These are phyloP conservation scores for Saccharomycopsis sp. DNA, from an alignment of 805 yeast species.

Conservation along the genomic window DNA sequence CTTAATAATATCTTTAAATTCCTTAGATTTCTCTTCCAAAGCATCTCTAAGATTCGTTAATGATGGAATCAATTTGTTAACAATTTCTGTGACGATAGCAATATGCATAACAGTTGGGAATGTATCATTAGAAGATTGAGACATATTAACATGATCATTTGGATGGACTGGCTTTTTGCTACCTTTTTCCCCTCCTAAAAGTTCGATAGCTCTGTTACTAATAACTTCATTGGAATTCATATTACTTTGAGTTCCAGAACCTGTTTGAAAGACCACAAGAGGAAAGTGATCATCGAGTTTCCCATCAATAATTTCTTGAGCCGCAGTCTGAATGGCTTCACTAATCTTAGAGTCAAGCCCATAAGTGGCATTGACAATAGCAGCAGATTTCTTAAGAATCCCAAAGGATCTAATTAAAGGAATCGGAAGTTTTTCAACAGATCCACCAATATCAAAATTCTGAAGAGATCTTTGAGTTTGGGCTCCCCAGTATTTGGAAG, in stretches of 20 bases:
- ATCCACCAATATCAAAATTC: constrained; percentile 94
- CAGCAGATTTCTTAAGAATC: constrained; percentile 86
- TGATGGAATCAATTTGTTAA: constrained; percentile 69
- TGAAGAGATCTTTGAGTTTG: constrained; percentile 90
- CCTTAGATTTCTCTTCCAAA: constrained; percentile 63
- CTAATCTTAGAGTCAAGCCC: constrained; percentile 85
- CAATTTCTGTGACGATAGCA: constrained; percentile 89
- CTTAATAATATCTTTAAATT: constrained; percentile 82
- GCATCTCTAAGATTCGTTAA: constrained; percentile 67
- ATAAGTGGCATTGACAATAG: constrained; percentile 71
- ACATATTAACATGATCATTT: constrained; percentile 96
- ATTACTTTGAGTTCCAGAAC: constrained; percentile 96
- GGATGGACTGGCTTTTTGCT: constrained; percentile 94
- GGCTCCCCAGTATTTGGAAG: constrained; percentile 92
- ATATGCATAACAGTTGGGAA: constrained; percentile 99
- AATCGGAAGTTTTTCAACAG: constrained; percentile 79
- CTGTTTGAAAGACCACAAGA: constrained; percentile 96
- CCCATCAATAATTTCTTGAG: constrained; percentile 88
- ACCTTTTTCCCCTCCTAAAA: constrained; percentile 85
- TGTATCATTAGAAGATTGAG: constrained; percentile 97
- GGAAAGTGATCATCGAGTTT: constrained; percentile 91
- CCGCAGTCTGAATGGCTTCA: constrained; percentile 80
- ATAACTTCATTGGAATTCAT: constrained; percentile 99
- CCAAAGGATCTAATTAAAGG: constrained; percentile 91
- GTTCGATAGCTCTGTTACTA: constrained; percentile 94